These are phyloP conservation scores for Zanthoxylum bungeanum DNA, from an alignment of 345 rosid species.

Conservation along the genomic window DNA sequence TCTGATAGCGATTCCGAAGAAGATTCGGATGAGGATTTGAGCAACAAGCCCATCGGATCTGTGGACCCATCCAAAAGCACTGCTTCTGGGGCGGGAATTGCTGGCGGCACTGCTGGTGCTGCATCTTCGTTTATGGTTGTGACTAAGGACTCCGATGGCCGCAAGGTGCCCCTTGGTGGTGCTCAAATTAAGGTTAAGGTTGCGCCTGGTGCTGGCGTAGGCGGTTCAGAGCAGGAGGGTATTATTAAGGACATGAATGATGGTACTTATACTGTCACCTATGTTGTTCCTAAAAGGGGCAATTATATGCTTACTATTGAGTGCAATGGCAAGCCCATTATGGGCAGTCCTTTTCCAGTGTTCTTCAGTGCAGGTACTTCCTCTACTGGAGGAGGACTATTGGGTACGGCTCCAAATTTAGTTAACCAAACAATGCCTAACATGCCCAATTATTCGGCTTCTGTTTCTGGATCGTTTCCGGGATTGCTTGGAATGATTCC, in stretches of 20 bases:
- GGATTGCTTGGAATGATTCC: slow-evolving; percentile 95
- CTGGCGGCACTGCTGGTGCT: slow-evolving; percentile 93
- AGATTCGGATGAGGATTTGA: slow-evolving; percentile 50
- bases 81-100: slow-evolving; percentile 88
- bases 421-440: slow-evolving; percentile 97
- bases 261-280: slow-evolving; percentile 82
- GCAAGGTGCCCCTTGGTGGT: slow-evolving; percentile 78
- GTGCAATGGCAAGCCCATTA: slow-evolving; percentile 78
- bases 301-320: slow-evolving; percentile 93
- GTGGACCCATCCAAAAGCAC: slow-evolving; percentile 84
- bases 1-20: slow-evolving; percentile 76
- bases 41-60: slow-evolving; percentile 78
- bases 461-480: slow-evolving; percentile 93
- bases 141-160: slow-evolving; percentile 84
- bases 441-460: slow-evolving; percentile 98
- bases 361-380: slow-evolving; percentile 92
- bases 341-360: slow-evolving; percentile 98
- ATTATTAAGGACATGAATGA: slow-evolving; percentile 91
- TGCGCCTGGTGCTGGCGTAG: slow-evolving; percentile 89
- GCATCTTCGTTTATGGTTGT: slow-evolving; percentile 76
- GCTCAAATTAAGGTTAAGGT: slow-evolving; percentile 73
- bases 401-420: slow-evolving; percentile 78
- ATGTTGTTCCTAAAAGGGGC: slow-evolving; percentile 96
- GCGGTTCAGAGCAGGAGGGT: slow-evolving; percentile 89
- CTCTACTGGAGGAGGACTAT: slow-evolving; percentile 61